phyloP scores from a whole-genome alignment of 139 green algal genomes.

The Chlorella ohadii region DNA sequence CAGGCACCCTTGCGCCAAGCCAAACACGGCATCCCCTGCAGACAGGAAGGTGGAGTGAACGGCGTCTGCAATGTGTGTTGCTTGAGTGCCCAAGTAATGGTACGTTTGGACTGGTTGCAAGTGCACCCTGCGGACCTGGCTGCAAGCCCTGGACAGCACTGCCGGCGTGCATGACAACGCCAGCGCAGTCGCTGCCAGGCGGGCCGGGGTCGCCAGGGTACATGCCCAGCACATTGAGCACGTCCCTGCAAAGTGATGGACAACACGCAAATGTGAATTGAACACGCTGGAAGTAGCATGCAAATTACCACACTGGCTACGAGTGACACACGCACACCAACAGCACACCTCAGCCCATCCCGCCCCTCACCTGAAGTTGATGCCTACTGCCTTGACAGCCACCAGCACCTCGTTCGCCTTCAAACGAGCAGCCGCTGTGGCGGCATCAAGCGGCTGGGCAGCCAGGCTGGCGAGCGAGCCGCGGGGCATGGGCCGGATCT shows the following conservation, averaged over 20 bases:
- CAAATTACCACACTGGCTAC: too few relatives aligned
- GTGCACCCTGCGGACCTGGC: neutral
- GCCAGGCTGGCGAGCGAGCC: conserved; percentile 70
- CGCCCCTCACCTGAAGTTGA: conserved; percentile 61
- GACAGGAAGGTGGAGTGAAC: too few relatives aligned
- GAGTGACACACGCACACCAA: too few relatives aligned
- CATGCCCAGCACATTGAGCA: conserved; percentile 77
- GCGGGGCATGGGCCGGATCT: conserved; percentile 52
- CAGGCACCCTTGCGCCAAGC: conserved; percentile 77
- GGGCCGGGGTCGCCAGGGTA: conserved; percentile 66
- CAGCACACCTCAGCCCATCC: neutral
- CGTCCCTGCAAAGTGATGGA: conserved; percentile 56
- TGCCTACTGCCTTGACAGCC: conserved; percentile 59
- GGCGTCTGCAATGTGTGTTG: too few relatives aligned
- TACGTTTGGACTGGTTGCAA: too few relatives aligned
- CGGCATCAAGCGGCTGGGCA: conserved; percentile 27
- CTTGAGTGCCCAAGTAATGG: too few relatives aligned
- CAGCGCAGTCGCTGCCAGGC: conserved; percentile 68
- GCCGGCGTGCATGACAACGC: conserved; percentile 47
- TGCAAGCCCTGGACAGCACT: neutral
- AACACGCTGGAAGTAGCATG: too few relatives aligned
- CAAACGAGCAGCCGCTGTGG: conserved; percentile 1
- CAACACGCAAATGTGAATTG: too few relatives aligned
- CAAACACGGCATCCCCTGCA: conserved; percentile 78
- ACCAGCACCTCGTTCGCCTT: conserved; percentile 38